Base-by-base conservation (phyloP, 495 filamentous ascomycete genomes). In the Friedmanniomyces endolithicus region DNA sequence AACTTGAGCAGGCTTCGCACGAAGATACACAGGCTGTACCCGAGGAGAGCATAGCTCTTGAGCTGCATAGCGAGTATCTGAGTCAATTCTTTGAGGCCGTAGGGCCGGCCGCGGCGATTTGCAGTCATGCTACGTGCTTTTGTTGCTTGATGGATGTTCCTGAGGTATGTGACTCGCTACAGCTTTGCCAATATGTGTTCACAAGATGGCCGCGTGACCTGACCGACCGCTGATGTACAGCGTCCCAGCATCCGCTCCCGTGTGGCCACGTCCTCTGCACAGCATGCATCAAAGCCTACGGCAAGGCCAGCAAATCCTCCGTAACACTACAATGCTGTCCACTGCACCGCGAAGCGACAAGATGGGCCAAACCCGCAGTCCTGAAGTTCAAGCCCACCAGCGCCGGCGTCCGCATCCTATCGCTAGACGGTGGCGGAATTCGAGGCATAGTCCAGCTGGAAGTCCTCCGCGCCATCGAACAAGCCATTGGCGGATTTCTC, bases 201-300 rank as follows among this genome's bases (percentile, higher is more conserved):
- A n/a, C n/a, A n/a, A n/a, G n/a, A n/a, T n/a, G n/a, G n/a, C n/a
- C n/a, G n/a, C n/a, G n/a, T n/a, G n/a, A n/a, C n/a, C n/a, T n/a
- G n/a, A n/a, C n/a, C n/a, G n/a, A n/a, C n/a, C n/a, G n/a, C n/a
- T n/a, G n/a, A n/a, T n/a, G n/a, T n/a, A n/a, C n/a, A n/a, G n/a
- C n/a, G n/a, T n/a, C n/a, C n/a, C 11, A 79, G 51, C 74, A 81
- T 56, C 67, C 71, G 1, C 52, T 83, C 2, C 72, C 72, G 11
- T 83, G 79, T 56, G 78, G 79, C 0, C 80, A 83, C 63, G 71
- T 79, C 6, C 63, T 82, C 0, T 82, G 80, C 54, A 70, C 71
- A 11, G 62, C 66, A 4, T 80, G 77, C 44, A 49, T 70, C 0
- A 64, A 60, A 34, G 63, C 61, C 0, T 71, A 67, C 46, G 67